Percentiles rank a stretch among this genome's conserved stretches.
These are phyloP conservation scores for Cryptococcus sp. DNA, from an alignment of 1,284 basidiomycete genomes.

Conservation along the genomic window DNA sequence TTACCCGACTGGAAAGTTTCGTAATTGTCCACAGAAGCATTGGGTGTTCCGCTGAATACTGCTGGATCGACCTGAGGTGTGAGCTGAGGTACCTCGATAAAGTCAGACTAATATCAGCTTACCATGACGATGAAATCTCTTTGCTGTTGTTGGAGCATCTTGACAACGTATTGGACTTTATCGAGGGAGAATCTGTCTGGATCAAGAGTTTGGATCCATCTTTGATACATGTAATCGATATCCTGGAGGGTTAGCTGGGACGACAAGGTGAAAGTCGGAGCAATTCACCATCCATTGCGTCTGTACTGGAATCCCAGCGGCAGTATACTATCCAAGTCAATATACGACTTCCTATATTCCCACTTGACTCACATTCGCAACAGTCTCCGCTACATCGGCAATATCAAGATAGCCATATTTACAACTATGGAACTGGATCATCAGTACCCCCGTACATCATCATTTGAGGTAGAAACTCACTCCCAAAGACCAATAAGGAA, in stretches of 20 bases:
- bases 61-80: conserved; percentile 58
- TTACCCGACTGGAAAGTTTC: conserved; percentile 57
- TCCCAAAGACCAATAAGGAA: conserved; percentile 36
- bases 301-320: conserved; percentile 19
- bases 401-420: conserved; percentile 32
- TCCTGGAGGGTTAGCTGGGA: conserved; percentile 8
- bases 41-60: conserved; percentile 43
- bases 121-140: conserved; percentile 64
- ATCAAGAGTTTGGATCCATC: conserved; percentile 63
- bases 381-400: conserved; percentile 27
- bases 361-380: conserved; percentile 19
- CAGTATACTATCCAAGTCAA: conserved; percentile 12
- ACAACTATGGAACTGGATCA: conserved; percentile 27
- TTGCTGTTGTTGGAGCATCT: conserved; percentile 57
- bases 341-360: too few relatives aligned
- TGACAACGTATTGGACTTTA: conserved; percentile 62
- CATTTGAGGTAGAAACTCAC: background rate
- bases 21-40: conserved; percentile 48
- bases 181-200: conserved; percentile 62
- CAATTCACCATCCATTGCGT: conserved; percentile 24
- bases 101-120: background rate
- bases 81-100: background rate
- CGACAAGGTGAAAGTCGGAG: background rate
- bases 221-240: conserved; percentile 63
- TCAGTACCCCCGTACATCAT: background rate